phyloP scores from a whole-genome alignment of 495 filamentous ascomycete species.

The Pyrenula massariospora region DNA sequence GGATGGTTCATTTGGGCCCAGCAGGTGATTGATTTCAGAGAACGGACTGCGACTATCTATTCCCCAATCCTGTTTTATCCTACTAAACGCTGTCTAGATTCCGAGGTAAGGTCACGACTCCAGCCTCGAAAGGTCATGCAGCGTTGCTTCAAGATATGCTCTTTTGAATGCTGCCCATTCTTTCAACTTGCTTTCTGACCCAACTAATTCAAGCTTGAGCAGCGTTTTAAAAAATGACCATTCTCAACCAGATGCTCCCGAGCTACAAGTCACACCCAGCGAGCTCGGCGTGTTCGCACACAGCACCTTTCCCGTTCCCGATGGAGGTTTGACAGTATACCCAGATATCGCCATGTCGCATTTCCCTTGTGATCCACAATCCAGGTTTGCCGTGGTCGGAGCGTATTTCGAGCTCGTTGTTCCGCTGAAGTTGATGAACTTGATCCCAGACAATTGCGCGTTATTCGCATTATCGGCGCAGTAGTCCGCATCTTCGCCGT shows the following conservation, averaged over 20 bases:
- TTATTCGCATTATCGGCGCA: conserved; percentile 28
- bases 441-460: conserved; percentile 21
- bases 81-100: too few species aligned
- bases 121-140: too few species aligned
- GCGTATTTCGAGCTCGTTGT: conserved; percentile 26
- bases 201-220: too few species aligned
- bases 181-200: too few species aligned
- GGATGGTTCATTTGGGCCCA: too few species aligned
- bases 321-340: conserved; percentile 21
- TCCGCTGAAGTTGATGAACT: conserved; percentile 24
- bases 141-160: too few species aligned
- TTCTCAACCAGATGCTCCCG: conserved; percentile 24
- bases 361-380: conserved; percentile 25
- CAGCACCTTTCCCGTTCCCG: conserved; percentile 19
- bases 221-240: too few species aligned
- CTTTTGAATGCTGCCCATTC: too few species aligned
- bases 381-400: conserved; percentile 23
- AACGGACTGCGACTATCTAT: too few species aligned
- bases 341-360: conserved; percentile 22
- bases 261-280: conserved; percentile 24
- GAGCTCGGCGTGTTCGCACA: conserved; percentile 27
- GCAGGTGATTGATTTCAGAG: too few species aligned
- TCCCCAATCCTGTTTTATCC: too few species aligned
- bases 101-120: too few species aligned
- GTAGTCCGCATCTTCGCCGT: conserved; percentile 26